These are phyloP conservation scores for Hordeum marinum DNA, from an alignment of 176 grass and related monocot species.

Conservation along the genomic window DNA sequence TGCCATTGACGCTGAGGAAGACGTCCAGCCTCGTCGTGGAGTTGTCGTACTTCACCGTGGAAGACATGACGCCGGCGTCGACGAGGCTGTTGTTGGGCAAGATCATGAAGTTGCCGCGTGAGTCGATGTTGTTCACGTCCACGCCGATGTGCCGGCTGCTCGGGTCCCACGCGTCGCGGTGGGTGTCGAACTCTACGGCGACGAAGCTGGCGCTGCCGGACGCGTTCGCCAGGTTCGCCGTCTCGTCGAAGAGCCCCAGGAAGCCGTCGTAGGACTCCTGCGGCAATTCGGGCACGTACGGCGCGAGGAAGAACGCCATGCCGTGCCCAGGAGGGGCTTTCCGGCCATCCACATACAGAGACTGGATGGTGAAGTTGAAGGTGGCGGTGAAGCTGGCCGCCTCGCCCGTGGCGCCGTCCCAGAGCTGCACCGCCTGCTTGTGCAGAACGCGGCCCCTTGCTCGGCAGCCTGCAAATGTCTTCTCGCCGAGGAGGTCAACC, in stretches of 20 bases:
- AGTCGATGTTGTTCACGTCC: conserved; percentile 39
- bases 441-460: background rate
- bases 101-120: background rate
- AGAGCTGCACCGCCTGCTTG: background rate
- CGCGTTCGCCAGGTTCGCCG: background rate
- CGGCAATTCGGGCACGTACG: too few relatives aligned
- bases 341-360: background rate
- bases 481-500: background rate
- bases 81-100: conserved; percentile 16
- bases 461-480: background rate
- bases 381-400: background rate
- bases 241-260: background rate
- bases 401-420: background rate
- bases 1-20: background rate
- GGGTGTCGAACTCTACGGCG: conserved; percentile 56
- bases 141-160: conserved; percentile 40
- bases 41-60: conserved; percentile 28
- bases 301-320: too few relatives aligned
- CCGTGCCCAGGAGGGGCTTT: background rate
- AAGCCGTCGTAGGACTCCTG: too few relatives aligned
- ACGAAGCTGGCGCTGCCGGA: conserved; percentile 17
- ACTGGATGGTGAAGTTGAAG: background rate
- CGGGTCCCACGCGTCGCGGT: conserved; percentile 22
- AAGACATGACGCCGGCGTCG: conserved; percentile 12
- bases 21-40: conserved; percentile 14